These are phyloP conservation scores for Russula sp. DNA, from an alignment of 768 basidiomycete genomes.

Conservation along the genomic window DNA sequence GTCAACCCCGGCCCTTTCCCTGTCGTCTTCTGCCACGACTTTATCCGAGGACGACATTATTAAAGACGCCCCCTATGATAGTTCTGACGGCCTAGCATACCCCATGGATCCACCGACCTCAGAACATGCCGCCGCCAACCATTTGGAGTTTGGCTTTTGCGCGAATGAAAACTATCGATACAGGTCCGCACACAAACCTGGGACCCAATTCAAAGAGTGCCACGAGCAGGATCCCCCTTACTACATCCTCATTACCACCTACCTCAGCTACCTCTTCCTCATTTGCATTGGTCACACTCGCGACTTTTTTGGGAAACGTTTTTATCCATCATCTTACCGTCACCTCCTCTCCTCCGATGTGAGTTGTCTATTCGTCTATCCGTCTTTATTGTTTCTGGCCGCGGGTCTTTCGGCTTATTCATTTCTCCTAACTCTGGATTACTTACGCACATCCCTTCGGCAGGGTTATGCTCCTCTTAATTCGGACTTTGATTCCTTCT, in stretches of 20 bases:
- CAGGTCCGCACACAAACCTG: conserved; percentile 57
- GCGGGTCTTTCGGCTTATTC: background rate
- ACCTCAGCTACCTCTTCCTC: conserved; percentile 89
- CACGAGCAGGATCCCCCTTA: conserved; percentile 86
- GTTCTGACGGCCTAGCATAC: conserved; percentile 53
- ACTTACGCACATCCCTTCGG: conserved; percentile 15
- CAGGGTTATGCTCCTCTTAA: conserved; percentile 96
- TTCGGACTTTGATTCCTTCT: conserved; percentile 99
- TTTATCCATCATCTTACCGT: conserved; percentile 63
- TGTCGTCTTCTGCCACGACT: conserved; percentile 68
- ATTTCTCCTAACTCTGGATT: conserved; percentile 16
- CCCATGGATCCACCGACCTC: conserved; percentile 74
- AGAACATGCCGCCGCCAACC: conserved; percentile 75
- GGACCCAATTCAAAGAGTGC: conserved; percentile 49
- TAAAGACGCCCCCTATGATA: conserved; percentile 48
- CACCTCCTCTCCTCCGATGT: conserved; percentile 85
- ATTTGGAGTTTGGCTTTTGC: conserved; percentile 93
- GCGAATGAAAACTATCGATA: conserved; percentile 72
- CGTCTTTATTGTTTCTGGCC: background rate
- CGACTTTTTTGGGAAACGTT: conserved; percentile 90
- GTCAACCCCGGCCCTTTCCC: conserved; percentile 68
- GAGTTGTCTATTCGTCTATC: conserved; percentile 39
- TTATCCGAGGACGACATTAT: conserved; percentile 67
- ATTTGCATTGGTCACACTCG: conserved; percentile 90
- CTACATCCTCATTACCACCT: conserved; percentile 88